Percentiles rank a stretch among this genome's conserved stretches.
Conservation (phyloP, 805 yeast species). For the Lipomyces lipofer region DNA sequence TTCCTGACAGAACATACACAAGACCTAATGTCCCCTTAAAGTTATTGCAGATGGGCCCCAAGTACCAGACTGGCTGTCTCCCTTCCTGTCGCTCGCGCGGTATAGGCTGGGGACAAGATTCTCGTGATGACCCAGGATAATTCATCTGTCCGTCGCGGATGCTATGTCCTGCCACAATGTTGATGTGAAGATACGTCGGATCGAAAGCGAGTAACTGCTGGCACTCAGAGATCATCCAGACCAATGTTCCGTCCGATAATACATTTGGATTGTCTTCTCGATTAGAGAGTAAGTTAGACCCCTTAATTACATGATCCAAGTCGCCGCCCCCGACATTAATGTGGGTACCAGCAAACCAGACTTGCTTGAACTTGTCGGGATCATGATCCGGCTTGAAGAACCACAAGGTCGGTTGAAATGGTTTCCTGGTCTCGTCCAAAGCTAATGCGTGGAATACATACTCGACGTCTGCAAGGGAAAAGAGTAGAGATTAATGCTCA, state of each 20-base stretch:
- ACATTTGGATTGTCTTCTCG: conserved; percentile 3
- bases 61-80: conserved; percentile 13
- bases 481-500: neutral
- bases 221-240: conserved; percentile 24
- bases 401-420: conserved; percentile 25
- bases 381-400: conserved; percentile 2
- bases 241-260: conserved; percentile 23
- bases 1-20: neutral
- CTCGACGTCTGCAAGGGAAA: conserved; percentile 12
- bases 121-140: too few species aligned
- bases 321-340: conserved; percentile 27
- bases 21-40: conserved; percentile 1
- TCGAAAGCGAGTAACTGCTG: conserved; percentile 11
- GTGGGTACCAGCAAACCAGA: conserved; percentile 27
- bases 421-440: conserved; percentile 19
- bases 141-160: neutral
- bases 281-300: neutral
- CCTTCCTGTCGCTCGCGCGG: neutral
- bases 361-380: conserved; percentile 14
- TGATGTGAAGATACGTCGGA: conserved; percentile 6
- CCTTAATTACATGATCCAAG: neutral
- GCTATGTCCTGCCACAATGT: conserved; percentile 5
- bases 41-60: conserved; percentile 17
- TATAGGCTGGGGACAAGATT: neutral
- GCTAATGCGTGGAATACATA: conserved; percentile 26